Conservation (phyloP, 352 stramenopile species). For the Phytophthora sp. region DNA sequence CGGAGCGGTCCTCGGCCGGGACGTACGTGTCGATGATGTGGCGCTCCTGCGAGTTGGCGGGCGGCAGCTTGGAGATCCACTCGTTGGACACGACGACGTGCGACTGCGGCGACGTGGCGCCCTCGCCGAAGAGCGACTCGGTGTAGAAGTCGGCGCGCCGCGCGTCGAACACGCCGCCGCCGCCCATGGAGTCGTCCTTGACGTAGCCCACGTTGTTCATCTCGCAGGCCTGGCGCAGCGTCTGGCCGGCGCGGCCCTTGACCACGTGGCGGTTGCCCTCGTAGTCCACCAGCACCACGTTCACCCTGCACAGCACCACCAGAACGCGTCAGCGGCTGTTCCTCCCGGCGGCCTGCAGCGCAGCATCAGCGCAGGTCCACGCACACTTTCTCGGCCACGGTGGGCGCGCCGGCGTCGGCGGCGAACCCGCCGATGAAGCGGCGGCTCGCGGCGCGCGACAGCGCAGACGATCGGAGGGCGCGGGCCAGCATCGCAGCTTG, state of each 20-base stretch:
- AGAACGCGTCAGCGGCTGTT: conserved; percentile 4
- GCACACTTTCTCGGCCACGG: conserved; percentile 70
- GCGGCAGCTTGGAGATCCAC: conserved; percentile 82
- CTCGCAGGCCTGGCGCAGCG: conserved; percentile 82
- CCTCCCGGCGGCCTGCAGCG: neutral
- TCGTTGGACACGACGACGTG: conserved; percentile 90
- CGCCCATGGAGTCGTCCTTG: conserved; percentile 89
- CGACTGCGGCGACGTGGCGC: conserved; percentile 79
- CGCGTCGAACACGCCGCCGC: conserved; percentile 71
- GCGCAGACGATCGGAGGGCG: conserved; percentile 35
- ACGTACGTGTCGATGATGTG: conserved; percentile 85
- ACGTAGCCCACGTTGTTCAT: conserved; percentile 76
- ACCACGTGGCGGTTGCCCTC: conserved; percentile 88
- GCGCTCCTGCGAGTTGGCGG: conserved; percentile 72
- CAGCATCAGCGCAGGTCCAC: conserved; percentile 20
- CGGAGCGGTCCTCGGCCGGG: conserved; percentile 77
- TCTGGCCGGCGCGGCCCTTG: conserved; percentile 82
- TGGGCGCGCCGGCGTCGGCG: conserved; percentile 41
- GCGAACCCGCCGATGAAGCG: conserved; percentile 66
- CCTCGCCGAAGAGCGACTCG: conserved; percentile 89
- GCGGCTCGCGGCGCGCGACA: conserved; percentile 37
- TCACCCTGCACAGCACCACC: conserved; percentile 58
- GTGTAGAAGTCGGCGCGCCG: conserved; percentile 83
- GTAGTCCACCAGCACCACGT: conserved; percentile 87
- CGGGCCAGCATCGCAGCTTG: conserved; percentile 62